Percentiles rank a stretch among this genome's conserved stretches.
Conservation (phyloP, 257 asterid genomes). For the Gynochthodes officinalis region DNA sequence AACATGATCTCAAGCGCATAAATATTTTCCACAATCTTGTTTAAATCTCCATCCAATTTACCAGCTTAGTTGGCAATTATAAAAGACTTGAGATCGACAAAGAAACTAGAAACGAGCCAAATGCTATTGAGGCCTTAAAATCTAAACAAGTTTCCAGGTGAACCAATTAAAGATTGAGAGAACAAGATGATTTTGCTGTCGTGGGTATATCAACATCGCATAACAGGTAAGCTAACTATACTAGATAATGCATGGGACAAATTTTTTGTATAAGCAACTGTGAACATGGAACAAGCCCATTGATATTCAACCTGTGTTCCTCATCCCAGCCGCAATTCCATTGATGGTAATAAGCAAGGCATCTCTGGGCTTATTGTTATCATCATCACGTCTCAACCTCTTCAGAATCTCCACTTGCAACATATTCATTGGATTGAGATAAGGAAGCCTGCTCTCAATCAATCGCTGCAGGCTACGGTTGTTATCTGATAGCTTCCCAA, state of each 20-base stretch:
- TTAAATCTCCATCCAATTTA: no score
- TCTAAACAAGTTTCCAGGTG: background rate
- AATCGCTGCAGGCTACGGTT: conserved; percentile 65
- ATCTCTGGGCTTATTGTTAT: conserved; percentile 71
- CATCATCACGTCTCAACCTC: conserved; percentile 70
- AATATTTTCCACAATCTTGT: no score
- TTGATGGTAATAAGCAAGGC: conserved; percentile 82
- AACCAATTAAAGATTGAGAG: background rate
- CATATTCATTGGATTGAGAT: conserved; percentile 87
- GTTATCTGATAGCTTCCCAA: conserved; percentile 69
- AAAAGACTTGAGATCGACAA: no score
- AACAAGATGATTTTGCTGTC: background rate
- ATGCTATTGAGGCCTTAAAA: background rate
- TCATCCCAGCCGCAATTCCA: conserved; percentile 99
- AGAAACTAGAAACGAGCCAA: no score
- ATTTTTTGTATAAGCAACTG: no score
- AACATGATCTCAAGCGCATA: no score
- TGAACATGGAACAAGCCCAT: background rate
- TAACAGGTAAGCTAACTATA: background rate
- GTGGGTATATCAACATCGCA: background rate
- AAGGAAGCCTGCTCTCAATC: conserved; percentile 93
- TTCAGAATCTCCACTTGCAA: conserved; percentile 92
- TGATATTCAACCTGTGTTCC: conserved; percentile 74
- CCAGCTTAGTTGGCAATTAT: no score
- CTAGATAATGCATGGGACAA: background rate